Conservation (phyloP, 164 flowering plant species). For the Akebia trifoliata region DNA sequence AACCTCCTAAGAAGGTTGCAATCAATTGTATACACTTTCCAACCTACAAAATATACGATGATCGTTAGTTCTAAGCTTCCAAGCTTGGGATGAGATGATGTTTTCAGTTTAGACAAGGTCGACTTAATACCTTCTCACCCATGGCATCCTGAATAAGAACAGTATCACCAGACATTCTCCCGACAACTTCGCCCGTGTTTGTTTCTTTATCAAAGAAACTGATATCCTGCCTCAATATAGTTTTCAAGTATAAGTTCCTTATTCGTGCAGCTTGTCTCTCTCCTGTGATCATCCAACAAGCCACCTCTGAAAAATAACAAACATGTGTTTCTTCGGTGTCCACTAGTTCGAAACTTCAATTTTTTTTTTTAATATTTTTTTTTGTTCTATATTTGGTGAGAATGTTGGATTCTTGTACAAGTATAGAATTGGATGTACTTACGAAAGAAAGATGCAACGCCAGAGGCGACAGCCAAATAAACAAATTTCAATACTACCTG, state of each 20-base stretch:
- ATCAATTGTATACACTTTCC: conserved; percentile 57
- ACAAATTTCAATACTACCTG: conserved; percentile 56
- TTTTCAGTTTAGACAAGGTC: not conserved
- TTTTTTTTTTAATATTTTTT: too few species aligned
- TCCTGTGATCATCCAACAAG: conserved; percentile 70
- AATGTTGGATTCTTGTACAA: not conserved
- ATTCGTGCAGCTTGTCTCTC: conserved; percentile 64
- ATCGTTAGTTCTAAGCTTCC: not conserved
- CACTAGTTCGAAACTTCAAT: not conserved
- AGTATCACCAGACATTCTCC: conserved; percentile 65
- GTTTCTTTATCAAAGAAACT: conserved; percentile 57
- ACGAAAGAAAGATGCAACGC: conserved; percentile 52
- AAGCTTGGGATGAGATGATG: not conserved
- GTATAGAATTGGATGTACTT: conserved; percentile 24
- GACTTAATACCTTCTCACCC: conserved; percentile 57
- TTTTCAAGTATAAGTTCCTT: conserved; percentile 44
- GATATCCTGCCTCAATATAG: conserved; percentile 60
- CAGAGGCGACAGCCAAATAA: conserved; percentile 50
- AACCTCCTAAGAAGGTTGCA: conserved; percentile 59
- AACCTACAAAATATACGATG: conserved; percentile 28
- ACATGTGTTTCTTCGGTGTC: not conserved
- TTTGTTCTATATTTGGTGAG: not conserved
- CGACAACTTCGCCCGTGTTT: conserved; percentile 53
- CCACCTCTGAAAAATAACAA: conserved; percentile 42
- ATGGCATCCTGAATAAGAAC: conserved; percentile 72